A percentile compares a stretch with the other conserved stretches of the same genome.
These are phyloP conservation scores for Acanthamoeba royreba DNA, from an alignment of 208 protist species.

Conservation along the genomic window DNA sequence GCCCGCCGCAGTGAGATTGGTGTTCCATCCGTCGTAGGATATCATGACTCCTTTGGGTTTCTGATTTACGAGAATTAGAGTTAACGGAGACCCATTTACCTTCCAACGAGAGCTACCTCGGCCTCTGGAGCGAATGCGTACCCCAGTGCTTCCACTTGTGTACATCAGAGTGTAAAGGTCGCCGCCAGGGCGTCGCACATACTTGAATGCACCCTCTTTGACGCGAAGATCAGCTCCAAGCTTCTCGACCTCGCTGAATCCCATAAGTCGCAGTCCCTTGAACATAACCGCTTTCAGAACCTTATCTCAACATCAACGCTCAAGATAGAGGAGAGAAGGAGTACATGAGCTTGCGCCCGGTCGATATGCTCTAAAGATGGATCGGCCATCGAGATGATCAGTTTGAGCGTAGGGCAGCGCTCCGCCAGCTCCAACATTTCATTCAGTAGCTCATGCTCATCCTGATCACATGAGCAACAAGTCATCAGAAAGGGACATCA, in stretches of 20 bases:
- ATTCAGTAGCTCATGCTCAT: too few relatives aligned
- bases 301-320: not conserved
- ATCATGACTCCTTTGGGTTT: slow-evolving; percentile 18
- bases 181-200: not conserved
- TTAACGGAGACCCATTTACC: too few relatives aligned
- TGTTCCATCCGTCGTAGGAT: not conserved
- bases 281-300: not conserved
- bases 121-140: not conserved
- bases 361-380: not conserved
- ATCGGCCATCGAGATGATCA: not conserved
- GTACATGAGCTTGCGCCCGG: not conserved
- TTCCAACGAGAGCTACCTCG: not conserved
- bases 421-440: not conserved
- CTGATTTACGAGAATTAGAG: not conserved
- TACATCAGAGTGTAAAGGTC: slow-evolving; percentile 7
- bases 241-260: not conserved
- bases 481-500: too few relatives aligned
- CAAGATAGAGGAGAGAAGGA: not conserved
- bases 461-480: not conserved
- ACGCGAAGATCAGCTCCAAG: not conserved
- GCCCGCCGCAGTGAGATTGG: not conserved
- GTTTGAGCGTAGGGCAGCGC: not conserved
- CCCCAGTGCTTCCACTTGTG: slow-evolving; percentile 19
- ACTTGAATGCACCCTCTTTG: not conserved
- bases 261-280: not conserved